Evolutionary conservation across 805 yeast species (phyloP).

Genomic region (Candida loeiensis): DNA sequence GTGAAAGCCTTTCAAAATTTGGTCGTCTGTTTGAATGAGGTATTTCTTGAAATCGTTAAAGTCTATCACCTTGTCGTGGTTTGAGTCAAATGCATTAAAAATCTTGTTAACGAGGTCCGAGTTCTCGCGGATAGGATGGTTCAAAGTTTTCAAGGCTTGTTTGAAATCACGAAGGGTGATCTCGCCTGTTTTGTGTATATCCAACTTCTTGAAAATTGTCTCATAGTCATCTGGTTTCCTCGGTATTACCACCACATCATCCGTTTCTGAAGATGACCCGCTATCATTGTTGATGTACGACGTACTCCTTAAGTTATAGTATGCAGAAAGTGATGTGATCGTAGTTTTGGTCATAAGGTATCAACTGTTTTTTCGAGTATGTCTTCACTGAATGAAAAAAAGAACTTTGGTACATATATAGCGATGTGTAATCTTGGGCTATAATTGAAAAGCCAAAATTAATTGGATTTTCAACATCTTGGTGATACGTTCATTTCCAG

Average conservation of each 20-base stretch:
- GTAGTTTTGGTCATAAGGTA: neutral
- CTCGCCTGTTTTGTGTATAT: conserved; percentile 42
- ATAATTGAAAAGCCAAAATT: no score
- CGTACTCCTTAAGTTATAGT: neutral
- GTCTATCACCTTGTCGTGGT: conserved; percentile 55
- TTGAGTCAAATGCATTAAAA: conserved; percentile 56
- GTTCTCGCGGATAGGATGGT: conserved; percentile 65
- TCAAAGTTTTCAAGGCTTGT: conserved; percentile 40
- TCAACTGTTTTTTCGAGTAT: conserved; percentile 1
- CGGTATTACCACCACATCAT: conserved; percentile 3
- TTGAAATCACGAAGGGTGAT: conserved; percentile 48
- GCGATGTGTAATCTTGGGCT: no score
- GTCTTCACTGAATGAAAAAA: neutral
- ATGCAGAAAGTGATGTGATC: neutral
- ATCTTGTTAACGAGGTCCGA: conserved; percentile 55
- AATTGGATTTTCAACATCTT: no score
- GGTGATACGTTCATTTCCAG: no score
- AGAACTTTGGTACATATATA: neutral
- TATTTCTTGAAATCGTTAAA: conserved; percentile 65
- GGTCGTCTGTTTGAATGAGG: conserved; percentile 63
- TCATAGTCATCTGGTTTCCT: conserved; percentile 26
- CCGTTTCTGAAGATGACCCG: neutral
- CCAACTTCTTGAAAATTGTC: conserved; percentile 33
- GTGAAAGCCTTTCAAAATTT: conserved; percentile 64
- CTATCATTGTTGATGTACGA: neutral